Conservation (phyloP, 2,329 filamentous ascomycete species). For the Fusarium stilboides region DNA sequence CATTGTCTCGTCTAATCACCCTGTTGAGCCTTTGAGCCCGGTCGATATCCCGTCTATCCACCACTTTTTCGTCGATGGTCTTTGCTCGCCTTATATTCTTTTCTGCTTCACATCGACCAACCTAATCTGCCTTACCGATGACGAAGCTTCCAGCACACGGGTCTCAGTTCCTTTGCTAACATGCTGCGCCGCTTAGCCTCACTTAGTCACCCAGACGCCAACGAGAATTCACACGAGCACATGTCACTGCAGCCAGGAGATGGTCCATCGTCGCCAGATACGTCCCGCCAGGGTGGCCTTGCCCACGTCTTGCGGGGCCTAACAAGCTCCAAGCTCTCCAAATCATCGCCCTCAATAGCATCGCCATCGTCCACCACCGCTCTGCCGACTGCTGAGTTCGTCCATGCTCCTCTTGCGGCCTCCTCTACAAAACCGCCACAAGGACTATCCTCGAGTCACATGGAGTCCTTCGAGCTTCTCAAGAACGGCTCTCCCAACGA, state of each 20-base stretch:
- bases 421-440: slow-evolving; percentile 57
- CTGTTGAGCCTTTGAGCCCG: slow-evolving; percentile 17
- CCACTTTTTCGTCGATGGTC: slow-evolving; percentile 28
- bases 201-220: slow-evolving; percentile 45
- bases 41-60: slow-evolving; percentile 13
- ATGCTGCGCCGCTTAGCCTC: slow-evolving; percentile 51
- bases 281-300: slow-evolving; percentile 69
- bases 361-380: slow-evolving; percentile 58
- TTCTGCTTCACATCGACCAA: slow-evolving; percentile 38
- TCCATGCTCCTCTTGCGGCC: slow-evolving; percentile 59
- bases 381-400: slow-evolving; percentile 61
- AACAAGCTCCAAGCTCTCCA: slow-evolving; percentile 69
- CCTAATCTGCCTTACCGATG: slow-evolving; percentile 44
- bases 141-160: slow-evolving; percentile 42
- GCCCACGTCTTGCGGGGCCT: slow-evolving; percentile 76
- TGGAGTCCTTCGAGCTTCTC: slow-evolving; percentile 69
- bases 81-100: slow-evolving; percentile 23
- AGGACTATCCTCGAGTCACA: slow-evolving; percentile 66
- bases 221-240: slow-evolving; percentile 59
- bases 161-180: slow-evolving; percentile 49
- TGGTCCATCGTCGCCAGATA: slow-evolving; percentile 68
- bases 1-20: slow-evolving; percentile 22
- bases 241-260: slow-evolving; percentile 75
- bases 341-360: slow-evolving; percentile 63
- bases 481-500: slow-evolving; percentile 67